These are phyloP conservation scores for Kwoniella sp. DNA, from an alignment of 768 basidiomycete species.

Conservation along the genomic window DNA sequence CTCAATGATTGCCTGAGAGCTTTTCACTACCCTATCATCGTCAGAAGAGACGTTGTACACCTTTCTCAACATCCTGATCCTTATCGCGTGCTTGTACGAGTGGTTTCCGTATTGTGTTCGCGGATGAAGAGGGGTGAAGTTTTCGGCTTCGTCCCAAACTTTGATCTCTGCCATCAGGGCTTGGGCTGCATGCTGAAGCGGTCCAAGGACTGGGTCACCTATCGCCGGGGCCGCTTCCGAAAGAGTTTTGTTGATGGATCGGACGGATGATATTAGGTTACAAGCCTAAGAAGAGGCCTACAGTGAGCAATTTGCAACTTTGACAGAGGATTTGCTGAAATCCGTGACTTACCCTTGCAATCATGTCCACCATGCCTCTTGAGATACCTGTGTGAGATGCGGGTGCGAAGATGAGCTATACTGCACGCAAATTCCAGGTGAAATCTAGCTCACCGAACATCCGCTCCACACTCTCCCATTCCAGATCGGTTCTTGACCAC, in stretches of 20 bases:
- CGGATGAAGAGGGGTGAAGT: slow-evolving; percentile 39
- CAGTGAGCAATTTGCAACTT: no score
- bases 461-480: slow-evolving; percentile 49
- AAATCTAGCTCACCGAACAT: slow-evolving; percentile 44
- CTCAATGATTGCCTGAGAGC: slow-evolving; percentile 38
- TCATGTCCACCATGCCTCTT: slow-evolving; percentile 41
- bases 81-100: slow-evolving; percentile 41
- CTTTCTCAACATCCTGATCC: slow-evolving; percentile 34
- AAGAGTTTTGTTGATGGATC: slow-evolving; percentile 10
- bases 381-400: slow-evolving; percentile 29
- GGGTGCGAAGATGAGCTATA: neutral
- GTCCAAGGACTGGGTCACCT: neutral
- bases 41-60: slow-evolving; percentile 32
- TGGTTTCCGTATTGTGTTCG: slow-evolving; percentile 46
- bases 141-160: slow-evolving; percentile 40
- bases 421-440: no score
- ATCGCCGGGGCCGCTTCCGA: neutral
- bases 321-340: no score
- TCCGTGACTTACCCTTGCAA: slow-evolving; percentile 43
- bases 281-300: slow-evolving; percentile 11
- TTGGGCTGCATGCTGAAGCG: slow-evolving; percentile 11
- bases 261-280: slow-evolving; percentile 16
- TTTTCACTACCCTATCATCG: slow-evolving; percentile 31
- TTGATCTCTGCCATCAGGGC: slow-evolving; percentile 34
- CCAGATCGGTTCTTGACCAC: slow-evolving; percentile 35